Evolutionary conservation across 179 eudicot genomes (phyloP).

Genomic region (Drosera spatulata): DNA sequence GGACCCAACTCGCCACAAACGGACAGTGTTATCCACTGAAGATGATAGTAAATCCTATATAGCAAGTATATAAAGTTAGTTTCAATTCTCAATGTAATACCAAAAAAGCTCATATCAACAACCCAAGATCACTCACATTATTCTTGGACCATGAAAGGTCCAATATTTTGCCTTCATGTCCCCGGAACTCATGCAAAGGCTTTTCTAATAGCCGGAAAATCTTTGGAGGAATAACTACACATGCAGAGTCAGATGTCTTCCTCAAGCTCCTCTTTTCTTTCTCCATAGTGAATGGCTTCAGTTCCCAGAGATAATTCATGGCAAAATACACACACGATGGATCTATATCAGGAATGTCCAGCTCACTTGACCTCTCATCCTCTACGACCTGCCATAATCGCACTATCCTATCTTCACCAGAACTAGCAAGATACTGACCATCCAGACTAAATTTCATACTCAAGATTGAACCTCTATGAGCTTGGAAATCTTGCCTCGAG

Average conservation of each 20-base stretch:
- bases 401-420: slow-evolving; percentile 73
- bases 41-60: slow-evolving; percentile 75
- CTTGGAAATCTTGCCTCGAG: slow-evolving; percentile 56
- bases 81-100: no score
- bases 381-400: slow-evolving; percentile 79
- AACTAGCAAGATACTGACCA: slow-evolving; percentile 67
- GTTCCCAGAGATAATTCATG: slow-evolving; percentile 34
- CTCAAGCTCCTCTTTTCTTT: slow-evolving; percentile 34
- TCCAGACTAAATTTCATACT: slow-evolving; percentile 88
- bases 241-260: slow-evolving; percentile 56
- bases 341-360: slow-evolving; percentile 29
- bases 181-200: slow-evolving; percentile 78
- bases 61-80: neutral
- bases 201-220: slow-evolving; percentile 48
- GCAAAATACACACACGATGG: slow-evolving; percentile 50
- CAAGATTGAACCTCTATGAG: slow-evolving; percentile 71
- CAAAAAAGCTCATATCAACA: neutral
- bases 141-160: slow-evolving; percentile 84
- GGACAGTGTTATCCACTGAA: slow-evolving; percentile 86
- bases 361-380: slow-evolving; percentile 26
- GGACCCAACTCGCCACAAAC: slow-evolving; percentile 73
- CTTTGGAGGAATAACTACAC: slow-evolving; percentile 68
- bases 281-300: slow-evolving; percentile 33
- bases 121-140: slow-evolving; percentile 40
- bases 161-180: slow-evolving; percentile 77